phyloP scores from a whole-genome alignment of 169 alveolate species.

The Cyclospora cayetanensis region DNA sequence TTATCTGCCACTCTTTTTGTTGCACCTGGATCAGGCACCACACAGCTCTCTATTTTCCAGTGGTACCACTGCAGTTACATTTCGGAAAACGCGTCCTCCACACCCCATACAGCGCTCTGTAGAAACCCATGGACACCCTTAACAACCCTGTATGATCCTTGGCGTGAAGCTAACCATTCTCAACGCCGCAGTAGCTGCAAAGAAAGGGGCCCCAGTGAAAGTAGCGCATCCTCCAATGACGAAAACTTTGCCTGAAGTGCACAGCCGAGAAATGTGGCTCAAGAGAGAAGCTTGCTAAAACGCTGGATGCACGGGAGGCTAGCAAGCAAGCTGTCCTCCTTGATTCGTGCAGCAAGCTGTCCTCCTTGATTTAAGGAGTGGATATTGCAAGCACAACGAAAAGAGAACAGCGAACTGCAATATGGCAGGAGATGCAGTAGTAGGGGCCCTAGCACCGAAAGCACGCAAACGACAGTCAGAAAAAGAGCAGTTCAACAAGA shows the following conservation, averaged over 20 bases:
- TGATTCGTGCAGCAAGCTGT: too few relatives aligned
- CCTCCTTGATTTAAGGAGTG: too few relatives aligned
- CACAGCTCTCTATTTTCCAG: neutral
- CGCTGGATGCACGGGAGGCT: too few relatives aligned
- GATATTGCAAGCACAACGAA: neutral
- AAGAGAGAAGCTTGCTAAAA: too few relatives aligned
- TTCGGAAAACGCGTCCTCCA: too few relatives aligned
- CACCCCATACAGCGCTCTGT: too few relatives aligned
- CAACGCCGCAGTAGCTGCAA: constrained; percentile 89
- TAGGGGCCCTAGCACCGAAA: neutral
- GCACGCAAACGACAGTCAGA: neutral
- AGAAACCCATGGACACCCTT: neutral
- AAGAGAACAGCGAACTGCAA: neutral
- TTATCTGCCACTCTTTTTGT: neutral
- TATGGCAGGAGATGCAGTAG: neutral
- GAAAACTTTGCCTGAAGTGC: constrained; percentile 72
- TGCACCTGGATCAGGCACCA: neutral
- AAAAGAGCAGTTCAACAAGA: neutral
- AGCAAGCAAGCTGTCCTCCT: too few relatives aligned
- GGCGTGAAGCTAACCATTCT: constrained; percentile 77
- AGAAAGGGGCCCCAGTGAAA: constrained; percentile 94
- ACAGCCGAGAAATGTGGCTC: neutral
- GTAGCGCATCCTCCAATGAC: constrained; percentile 93
- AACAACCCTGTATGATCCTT: neutral
- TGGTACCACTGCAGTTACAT: too few relatives aligned